These are phyloP conservation scores for Bolboschoenoplectus hybrid DNA, from an alignment of 202 grass and related monocot genomes.

Conservation along the genomic window DNA sequence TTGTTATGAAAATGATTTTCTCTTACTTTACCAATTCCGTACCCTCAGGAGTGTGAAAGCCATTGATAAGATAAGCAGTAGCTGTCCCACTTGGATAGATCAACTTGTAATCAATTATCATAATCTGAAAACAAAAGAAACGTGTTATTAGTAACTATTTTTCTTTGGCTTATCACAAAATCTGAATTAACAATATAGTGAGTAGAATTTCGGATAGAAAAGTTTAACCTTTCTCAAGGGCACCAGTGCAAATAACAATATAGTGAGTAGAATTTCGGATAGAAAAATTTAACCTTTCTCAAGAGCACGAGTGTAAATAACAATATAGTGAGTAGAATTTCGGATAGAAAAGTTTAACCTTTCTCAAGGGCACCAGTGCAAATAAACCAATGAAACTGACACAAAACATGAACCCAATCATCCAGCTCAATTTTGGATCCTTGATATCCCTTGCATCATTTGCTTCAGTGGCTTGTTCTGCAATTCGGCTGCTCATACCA, in stretches of 20 bases:
- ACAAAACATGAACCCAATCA: slow-evolving; percentile 91
- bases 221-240: too few relatives aligned
- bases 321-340: slow-evolving; percentile 22
- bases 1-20: not conserved
- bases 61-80: slow-evolving; percentile 95
- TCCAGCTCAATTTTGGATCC: slow-evolving; percentile 85
- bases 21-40: slow-evolving; percentile 80
- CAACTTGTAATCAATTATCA: slow-evolving; percentile 94
- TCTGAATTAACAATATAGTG: slow-evolving; percentile 14
- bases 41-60: slow-evolving; percentile 90
- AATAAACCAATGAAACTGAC: slow-evolving; percentile 90
- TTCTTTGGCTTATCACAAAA: not conserved
- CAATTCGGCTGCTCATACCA: slow-evolving; percentile 80
- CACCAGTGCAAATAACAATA: too few relatives aligned
- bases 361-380: slow-evolving; percentile 85
- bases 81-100: slow-evolving; percentile 94
- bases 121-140: slow-evolving; percentile 60
- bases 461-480: slow-evolving; percentile 64
- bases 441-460: slow-evolving; percentile 77
- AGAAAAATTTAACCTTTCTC: slow-evolving; percentile 61
- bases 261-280: not conserved
- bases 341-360: slow-evolving; percentile 44
- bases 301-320: slow-evolving; percentile 74
- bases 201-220: too few relatives aligned
- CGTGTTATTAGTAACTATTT: not conserved